Conservation (phyloP, 2,329 filamentous ascomycete species). For the Leptographium radiaticola region DNA sequence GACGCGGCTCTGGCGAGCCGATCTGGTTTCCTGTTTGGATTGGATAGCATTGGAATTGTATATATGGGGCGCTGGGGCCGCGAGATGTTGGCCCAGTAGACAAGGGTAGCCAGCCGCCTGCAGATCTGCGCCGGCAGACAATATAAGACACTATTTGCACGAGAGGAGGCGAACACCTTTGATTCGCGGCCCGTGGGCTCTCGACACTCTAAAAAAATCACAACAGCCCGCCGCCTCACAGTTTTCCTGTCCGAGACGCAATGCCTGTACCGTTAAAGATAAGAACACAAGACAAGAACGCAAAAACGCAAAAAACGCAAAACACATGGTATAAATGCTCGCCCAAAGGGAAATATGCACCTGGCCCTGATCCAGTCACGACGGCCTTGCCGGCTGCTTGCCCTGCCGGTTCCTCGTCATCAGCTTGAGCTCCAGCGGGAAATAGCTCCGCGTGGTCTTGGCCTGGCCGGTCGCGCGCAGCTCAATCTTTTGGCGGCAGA, state of each 20-base stretch:
- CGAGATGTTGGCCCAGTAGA: background rate
- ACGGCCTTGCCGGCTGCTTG: constrained; percentile 23
- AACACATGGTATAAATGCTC: background rate
- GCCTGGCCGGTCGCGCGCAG: constrained; percentile 16
- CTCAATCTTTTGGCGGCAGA: constrained; percentile 48
- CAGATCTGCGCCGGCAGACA: background rate
- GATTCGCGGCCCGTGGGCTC: too few relatives aligned
- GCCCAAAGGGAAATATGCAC: background rate
- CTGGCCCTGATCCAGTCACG: background rate
- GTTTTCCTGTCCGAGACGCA: too few relatives aligned
- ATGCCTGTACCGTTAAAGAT: too few relatives aligned
- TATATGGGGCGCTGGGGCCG: background rate
- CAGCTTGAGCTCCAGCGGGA: constrained; percentile 48
- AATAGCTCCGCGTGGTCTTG: constrained; percentile 37
- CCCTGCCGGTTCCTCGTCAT: constrained; percentile 43
- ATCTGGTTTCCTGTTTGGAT: background rate
- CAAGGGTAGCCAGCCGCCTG: background rate
- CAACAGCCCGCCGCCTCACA: too few relatives aligned
- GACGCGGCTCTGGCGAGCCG: too few relatives aligned
- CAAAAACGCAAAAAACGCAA: too few relatives aligned
- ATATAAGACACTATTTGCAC: too few relatives aligned
- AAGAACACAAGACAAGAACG: too few relatives aligned
- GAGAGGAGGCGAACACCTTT: too few relatives aligned
- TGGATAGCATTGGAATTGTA: background rate
- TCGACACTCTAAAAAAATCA: too few relatives aligned